These are phyloP conservation scores for Solanum chilense DNA, from an alignment of 257 asterid genomes.

Conservation along the genomic window DNA sequence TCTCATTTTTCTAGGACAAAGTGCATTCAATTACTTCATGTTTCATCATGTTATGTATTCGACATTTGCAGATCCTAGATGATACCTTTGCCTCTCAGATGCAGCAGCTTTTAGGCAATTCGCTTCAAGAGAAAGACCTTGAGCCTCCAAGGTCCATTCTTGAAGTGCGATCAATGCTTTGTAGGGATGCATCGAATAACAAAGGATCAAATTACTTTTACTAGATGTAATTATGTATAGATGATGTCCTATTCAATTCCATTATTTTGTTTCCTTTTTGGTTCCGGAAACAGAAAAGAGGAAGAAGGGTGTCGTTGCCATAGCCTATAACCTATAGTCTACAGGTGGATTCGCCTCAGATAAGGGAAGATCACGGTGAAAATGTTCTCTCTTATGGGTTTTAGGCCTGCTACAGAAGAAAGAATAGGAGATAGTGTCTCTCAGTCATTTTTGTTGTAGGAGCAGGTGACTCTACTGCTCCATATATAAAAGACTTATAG, in stretches of 20 bases:
- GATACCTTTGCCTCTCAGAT: slow-evolving; percentile 44
- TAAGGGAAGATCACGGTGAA: background rate
- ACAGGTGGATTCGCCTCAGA: background rate
- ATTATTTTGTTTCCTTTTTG: background rate
- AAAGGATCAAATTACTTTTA: slow-evolving; percentile 19
- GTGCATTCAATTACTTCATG: background rate
- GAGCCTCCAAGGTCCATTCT: slow-evolving; percentile 36
- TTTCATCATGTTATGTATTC: background rate
- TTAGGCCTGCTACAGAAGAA: background rate
- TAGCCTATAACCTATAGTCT: background rate
- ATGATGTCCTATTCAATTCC: background rate
- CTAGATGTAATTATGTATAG: background rate
- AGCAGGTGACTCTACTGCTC: slow-evolving; percentile 11
- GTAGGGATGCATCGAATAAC: slow-evolving; percentile 29
- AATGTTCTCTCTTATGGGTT: background rate
- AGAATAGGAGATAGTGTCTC: background rate
- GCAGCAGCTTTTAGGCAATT: slow-evolving; percentile 40
- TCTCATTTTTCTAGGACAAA: background rate
- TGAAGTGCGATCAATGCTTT: slow-evolving; percentile 39
- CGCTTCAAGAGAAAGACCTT: slow-evolving; percentile 34
- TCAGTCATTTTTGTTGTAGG: background rate
- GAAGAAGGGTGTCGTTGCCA: background rate
- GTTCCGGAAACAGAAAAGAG: background rate
- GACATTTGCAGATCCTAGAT: slow-evolving; percentile 28
- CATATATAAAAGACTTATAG: background rate